Conservation (phyloP, 352 stramenopile species). For the Plasmopara halstedii region DNA sequence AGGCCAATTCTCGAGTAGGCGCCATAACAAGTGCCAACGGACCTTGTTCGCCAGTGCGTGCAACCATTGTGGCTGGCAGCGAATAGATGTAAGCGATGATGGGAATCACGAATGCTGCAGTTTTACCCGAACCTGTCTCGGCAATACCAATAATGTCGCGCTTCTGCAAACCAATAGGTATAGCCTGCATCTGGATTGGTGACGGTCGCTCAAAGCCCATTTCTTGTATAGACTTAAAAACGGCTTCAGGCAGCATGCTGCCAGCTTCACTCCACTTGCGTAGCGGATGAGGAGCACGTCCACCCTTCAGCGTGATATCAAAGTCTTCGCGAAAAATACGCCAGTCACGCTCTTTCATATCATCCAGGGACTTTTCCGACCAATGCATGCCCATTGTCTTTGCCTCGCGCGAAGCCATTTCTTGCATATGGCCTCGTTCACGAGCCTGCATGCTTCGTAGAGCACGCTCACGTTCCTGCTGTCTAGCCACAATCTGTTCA, state of each 20-base stretch:
- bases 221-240: constrained; percentile 88
- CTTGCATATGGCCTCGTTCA: constrained; percentile 47
- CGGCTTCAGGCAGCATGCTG: constrained; percentile 38
- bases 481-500: constrained; percentile 47
- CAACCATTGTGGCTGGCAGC: constrained; percentile 79
- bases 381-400: constrained; percentile 85
- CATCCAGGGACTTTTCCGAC: constrained; percentile 88
- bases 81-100: constrained; percentile 94
- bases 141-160: constrained; percentile 99
- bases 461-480: constrained; percentile 63
- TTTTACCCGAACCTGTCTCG: constrained; percentile 98
- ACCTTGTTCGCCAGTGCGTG: constrained; percentile 88
- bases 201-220: constrained; percentile 95
- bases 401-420: constrained; percentile 60
- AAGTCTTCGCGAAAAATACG: constrained; percentile 99
- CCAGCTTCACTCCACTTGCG: constrained; percentile 86
- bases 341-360: constrained; percentile 98
- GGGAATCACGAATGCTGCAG: constrained; percentile 96
- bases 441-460: constrained; percentile 67
- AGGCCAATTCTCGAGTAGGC: constrained; percentile 95
- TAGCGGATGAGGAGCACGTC: constrained; percentile 88
- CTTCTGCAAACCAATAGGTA: constrained; percentile 94
- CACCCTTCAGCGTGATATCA: constrained; percentile 94
- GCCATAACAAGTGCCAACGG: constrained; percentile 97
- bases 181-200: constrained; percentile 97